Evolutionary conservation across 768 basidiomycete species (phyloP).

Genomic region (Scleroderma bovista): DNA sequence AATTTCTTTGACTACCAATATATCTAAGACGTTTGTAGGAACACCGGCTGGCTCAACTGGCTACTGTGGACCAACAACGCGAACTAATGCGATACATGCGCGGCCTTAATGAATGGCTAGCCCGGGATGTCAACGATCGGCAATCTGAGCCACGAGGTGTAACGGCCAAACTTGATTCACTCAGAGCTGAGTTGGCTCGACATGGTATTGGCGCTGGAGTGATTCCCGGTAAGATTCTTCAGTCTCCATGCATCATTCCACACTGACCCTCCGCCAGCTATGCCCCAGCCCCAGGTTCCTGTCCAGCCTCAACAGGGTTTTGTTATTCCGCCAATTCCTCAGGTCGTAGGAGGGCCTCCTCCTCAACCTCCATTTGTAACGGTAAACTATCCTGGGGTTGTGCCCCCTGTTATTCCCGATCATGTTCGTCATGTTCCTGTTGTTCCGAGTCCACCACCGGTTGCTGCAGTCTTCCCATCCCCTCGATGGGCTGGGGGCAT

Average conservation of each 20-base stretch:
- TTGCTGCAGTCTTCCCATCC: constrained; percentile 24
- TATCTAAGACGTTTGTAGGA: constrained; percentile 41
- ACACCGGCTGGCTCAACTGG: constrained; percentile 67
- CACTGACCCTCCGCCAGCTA: constrained; percentile 9
- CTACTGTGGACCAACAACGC: constrained; percentile 73
- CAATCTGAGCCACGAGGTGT: constrained; percentile 68
- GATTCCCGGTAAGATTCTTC: constrained; percentile 29
- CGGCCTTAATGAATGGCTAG: constrained; percentile 73
- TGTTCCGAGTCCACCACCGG: constrained; percentile 10
- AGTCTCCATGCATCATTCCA: constrained; percentile 1
- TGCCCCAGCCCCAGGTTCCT: constrained; percentile 20
- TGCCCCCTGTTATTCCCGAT: constrained; percentile 13
- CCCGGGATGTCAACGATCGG: constrained; percentile 71
- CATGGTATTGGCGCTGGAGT: constrained; percentile 38
- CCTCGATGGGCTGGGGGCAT: constrained; percentile 12
- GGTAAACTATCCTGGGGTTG: constrained; percentile 14
- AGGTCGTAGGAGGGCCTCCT: constrained; percentile 3
- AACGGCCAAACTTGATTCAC: constrained; percentile 50
- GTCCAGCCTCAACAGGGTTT: constrained; percentile 10
- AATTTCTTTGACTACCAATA: not conserved
- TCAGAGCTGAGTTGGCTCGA: constrained; percentile 37
- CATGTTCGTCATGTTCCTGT: constrained; percentile 18
- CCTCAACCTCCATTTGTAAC: constrained; percentile 13
- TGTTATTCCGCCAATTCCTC: constrained; percentile 19
- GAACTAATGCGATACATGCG: constrained; percentile 78